phyloP scores from a whole-genome alignment of 352 stramenopile genomes.

The Blastocystis sp. region DNA sequence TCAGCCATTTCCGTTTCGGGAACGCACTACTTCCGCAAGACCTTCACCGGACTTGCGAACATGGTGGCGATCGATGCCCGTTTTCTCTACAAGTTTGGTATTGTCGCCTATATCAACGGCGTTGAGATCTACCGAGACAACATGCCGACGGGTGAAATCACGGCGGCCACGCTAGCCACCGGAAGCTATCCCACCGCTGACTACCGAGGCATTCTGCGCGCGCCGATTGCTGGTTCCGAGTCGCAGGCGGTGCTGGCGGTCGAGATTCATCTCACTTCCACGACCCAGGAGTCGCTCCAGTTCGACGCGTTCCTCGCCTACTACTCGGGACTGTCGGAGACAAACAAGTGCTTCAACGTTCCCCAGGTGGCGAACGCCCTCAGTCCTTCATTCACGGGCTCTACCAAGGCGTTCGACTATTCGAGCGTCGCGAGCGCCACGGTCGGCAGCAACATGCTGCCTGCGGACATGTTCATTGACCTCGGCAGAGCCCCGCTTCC shows the following conservation, averaged over 20 bases:
- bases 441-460: background rate
- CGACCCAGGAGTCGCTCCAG: background rate
- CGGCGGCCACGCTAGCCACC: background rate
- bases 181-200: background rate
- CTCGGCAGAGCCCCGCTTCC: background rate
- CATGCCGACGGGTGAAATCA: constrained; percentile 6
- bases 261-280: background rate
- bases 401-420: background rate
- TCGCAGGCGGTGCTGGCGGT: background rate
- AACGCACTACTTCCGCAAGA: constrained; percentile 22
- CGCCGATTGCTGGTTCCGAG: background rate
- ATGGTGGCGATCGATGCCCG: constrained; percentile 6
- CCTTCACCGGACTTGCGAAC: background rate
- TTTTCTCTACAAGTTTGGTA: background rate
- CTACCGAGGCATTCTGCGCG: background rate
- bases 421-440: background rate
- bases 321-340: background rate
- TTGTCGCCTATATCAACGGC: constrained; percentile 32
- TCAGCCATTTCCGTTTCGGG: background rate
- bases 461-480: background rate
- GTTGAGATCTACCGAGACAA: constrained; percentile 29
- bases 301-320: background rate
- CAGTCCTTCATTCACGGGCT: background rate
- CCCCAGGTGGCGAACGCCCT: background rate
- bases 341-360: background rate